A percentile compares a stretch with the other conserved stretches of the same genome.
These are phyloP conservation scores for Cicer bijugum DNA, from an alignment of 306 rosid genomes.

Conservation along the genomic window DNA sequence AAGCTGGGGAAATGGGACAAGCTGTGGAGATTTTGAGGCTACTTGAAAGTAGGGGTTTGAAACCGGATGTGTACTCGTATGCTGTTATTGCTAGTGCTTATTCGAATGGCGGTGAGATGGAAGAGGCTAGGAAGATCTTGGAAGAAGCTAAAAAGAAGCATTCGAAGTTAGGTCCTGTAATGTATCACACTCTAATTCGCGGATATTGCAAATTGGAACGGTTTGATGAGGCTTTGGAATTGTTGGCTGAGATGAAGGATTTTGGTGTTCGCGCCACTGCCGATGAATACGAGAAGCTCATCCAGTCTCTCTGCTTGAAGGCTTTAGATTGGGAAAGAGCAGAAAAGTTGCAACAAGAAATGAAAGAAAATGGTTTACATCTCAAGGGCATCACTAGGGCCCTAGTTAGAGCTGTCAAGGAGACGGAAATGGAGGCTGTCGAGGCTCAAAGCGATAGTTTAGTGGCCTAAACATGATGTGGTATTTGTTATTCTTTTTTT, in stretches of 20 bases:
- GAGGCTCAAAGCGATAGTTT: constrained; percentile 45
- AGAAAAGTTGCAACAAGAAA: constrained; percentile 73
- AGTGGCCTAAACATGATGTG: constrained; percentile 37
- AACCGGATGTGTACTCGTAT: constrained; percentile 77
- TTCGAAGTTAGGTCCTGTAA: constrained; percentile 57
- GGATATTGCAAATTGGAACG: constrained; percentile 82
- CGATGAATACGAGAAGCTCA: constrained; percentile 80
- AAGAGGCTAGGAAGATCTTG: constrained; percentile 64
- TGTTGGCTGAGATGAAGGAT: constrained; percentile 74
- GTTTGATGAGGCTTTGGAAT: constrained; percentile 69
- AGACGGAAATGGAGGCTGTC: constrained; percentile 61
- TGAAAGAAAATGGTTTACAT: constrained; percentile 72
- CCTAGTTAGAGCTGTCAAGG: constrained; percentile 79
- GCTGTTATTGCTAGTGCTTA: constrained; percentile 75
- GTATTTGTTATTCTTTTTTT: constrained; percentile 40
- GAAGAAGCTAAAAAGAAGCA: constrained; percentile 76
- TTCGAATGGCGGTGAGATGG: constrained; percentile 80
- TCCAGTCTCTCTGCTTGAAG: constrained; percentile 82
- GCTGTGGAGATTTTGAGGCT: constrained; percentile 65
- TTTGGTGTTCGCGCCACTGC: constrained; percentile 62
- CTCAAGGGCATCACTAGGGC: constrained; percentile 74
- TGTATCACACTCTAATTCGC: constrained; percentile 76
- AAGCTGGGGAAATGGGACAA: constrained; percentile 64
- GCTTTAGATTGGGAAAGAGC: constrained; percentile 82
- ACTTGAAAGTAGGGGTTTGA: constrained; percentile 82